A percentile compares a stretch with the other conserved stretches of the same genome.
Conservation (phyloP, 108 stramenopile genomes). For the Pseudonitzschia multiseries region DNA sequence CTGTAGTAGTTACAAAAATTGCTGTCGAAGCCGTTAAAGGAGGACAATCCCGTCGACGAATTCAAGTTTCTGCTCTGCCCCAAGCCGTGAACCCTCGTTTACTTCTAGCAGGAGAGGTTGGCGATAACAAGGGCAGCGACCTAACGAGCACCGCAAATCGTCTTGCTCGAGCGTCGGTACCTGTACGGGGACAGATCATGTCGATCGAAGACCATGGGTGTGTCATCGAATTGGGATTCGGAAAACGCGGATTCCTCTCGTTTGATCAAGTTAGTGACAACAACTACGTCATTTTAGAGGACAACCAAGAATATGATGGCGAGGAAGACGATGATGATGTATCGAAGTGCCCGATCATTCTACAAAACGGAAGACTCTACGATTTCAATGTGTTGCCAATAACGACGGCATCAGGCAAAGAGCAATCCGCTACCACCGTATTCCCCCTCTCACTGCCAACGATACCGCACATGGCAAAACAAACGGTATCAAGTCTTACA, state of each 20-base stretch:
- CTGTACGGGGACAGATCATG: slow-evolving; percentile 60
- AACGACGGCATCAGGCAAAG: neutral
- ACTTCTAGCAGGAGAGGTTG: neutral
- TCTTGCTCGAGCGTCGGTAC: neutral
- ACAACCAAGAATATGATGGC: slow-evolving; percentile 35
- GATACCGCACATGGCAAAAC: slow-evolving; percentile 21
- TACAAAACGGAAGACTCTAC: slow-evolving; percentile 48
- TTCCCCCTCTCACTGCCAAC: slow-evolving; percentile 37
- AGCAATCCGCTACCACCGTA: slow-evolving; percentile 14
- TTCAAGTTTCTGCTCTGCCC: slow-evolving; percentile 74
- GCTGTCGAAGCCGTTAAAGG: slow-evolving; percentile 43
- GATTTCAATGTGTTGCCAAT: slow-evolving; percentile 41
- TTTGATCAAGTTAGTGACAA: slow-evolving; percentile 60
- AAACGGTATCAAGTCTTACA: slow-evolving; percentile 23
- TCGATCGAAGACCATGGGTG: slow-evolving; percentile 84
- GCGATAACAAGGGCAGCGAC: neutral
- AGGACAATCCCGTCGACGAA: slow-evolving; percentile 49
- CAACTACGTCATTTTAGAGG: slow-evolving; percentile 39
- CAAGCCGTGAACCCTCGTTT: slow-evolving; percentile 48
- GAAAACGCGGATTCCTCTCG: slow-evolving; percentile 55
- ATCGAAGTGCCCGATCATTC: slow-evolving; percentile 25
- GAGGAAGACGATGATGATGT: slow-evolving; percentile 23
- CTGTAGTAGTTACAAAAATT: slow-evolving; percentile 60
- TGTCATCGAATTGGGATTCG: slow-evolving; percentile 65
- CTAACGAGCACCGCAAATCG: slow-evolving; percentile 7